These are phyloP conservation scores for Pseudozyma flocculosa DNA, from an alignment of 1,284 basidiomycete species.

Conservation along the genomic window DNA sequence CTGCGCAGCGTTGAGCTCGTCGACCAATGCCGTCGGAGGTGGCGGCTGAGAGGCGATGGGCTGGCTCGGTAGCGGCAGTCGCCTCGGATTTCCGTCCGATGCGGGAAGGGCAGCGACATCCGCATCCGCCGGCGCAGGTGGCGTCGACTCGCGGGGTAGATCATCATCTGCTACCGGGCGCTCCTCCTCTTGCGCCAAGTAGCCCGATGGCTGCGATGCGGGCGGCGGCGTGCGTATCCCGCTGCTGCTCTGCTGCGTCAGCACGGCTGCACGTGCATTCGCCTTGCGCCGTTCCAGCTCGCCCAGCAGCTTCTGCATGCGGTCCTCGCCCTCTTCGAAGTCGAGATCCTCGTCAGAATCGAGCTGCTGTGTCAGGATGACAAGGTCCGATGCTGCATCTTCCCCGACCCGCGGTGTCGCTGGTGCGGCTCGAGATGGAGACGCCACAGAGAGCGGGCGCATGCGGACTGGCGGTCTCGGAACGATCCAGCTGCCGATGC, in stretches of 20 bases:
- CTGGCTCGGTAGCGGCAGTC: slow-evolving; percentile 5
- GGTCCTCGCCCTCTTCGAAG: slow-evolving; percentile 1
- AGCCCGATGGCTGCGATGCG: not conserved
- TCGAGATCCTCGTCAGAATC: not conserved
- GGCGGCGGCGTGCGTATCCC: not conserved
- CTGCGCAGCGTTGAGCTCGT: not conserved
- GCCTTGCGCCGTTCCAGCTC: not conserved
- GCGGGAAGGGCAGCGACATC: too few relatives aligned
- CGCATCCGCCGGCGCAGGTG: too few relatives aligned
- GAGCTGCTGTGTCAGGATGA: not conserved
- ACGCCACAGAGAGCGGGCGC: too few relatives aligned
- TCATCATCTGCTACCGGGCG: not conserved
- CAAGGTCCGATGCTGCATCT: too few relatives aligned
- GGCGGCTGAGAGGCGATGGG: slow-evolving; percentile 17
- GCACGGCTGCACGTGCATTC: not conserved
- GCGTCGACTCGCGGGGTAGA: not conserved
- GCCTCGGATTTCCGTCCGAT: too few relatives aligned
- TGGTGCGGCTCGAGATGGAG: too few relatives aligned
- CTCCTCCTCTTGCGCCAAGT: not conserved
- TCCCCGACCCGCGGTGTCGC: slow-evolving; percentile 8
- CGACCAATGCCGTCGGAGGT: slow-evolving; percentile 2
- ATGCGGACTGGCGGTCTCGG: not conserved
- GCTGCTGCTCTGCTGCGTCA: not conserved
- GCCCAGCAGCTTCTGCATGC: slow-evolving; percentile 3
- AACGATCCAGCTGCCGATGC: not conserved